Percentiles rank a stretch among this genome's conserved stretches.
phyloP scores from a whole-genome alignment of 768 basidiomycete genomes.

The Epithele typhae region DNA sequence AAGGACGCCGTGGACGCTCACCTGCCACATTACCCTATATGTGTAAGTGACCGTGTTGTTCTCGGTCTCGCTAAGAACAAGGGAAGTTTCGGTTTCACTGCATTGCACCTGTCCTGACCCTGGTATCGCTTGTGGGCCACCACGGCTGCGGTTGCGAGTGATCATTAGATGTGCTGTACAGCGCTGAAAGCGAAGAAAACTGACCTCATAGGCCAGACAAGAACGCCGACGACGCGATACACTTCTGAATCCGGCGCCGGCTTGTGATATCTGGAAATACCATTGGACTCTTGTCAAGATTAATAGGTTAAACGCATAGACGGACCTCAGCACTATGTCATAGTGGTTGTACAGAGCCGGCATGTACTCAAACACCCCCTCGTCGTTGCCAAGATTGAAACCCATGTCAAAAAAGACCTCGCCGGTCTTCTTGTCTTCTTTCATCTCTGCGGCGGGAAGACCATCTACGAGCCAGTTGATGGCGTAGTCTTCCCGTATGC shows the following conservation, averaged over 20 bases:
- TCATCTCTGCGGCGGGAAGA: conserved; percentile 92
- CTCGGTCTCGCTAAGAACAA: conserved; percentile 56
- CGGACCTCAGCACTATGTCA: conserved; percentile 73
- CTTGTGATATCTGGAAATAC: conserved; percentile 64
- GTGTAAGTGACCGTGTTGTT: conserved; percentile 74
- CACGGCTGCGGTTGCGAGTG: conserved; percentile 58
- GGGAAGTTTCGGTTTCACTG: conserved; percentile 38
- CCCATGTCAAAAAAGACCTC: conserved; percentile 92
- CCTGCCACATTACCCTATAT: conserved; percentile 85
- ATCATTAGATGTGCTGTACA: no score
- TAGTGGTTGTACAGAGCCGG: conserved; percentile 93
- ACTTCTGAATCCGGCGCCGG: conserved; percentile 59
- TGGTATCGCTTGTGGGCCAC: conserved; percentile 44
- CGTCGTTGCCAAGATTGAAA: conserved; percentile 83
- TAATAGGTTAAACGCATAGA: background rate
- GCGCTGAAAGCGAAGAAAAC: no score
- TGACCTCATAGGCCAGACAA: conserved; percentile 71
- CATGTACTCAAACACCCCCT: conserved; percentile 46
- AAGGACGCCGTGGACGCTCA: no score
- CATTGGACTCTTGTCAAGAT: background rate
- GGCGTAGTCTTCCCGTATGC: conserved; percentile 89
- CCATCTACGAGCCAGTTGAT: conserved; percentile 95
- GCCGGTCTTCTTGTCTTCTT: conserved; percentile 69
- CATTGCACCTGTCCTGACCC: conserved; percentile 43
- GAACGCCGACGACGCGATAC: conserved; percentile 88